Base-by-base conservation (phyloP, 2,329 filamentous ascomycete genomes). In the Penicillium verrucosum region DNA sequence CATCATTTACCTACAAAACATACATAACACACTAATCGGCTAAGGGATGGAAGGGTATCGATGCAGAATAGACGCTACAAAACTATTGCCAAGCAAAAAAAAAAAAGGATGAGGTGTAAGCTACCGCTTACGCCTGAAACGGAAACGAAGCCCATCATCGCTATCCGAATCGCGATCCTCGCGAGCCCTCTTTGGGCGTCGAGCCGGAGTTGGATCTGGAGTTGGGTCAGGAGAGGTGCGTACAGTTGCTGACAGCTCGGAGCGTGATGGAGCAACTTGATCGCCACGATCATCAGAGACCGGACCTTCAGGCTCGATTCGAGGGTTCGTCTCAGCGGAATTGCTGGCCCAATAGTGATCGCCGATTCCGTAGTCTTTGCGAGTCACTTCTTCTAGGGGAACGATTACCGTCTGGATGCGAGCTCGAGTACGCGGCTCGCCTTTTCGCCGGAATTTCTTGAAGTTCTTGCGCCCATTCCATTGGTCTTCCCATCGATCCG, bases 401-500 rank as follows among this genome's bases (percentile, higher is more conserved):
- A 96, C 84, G 38, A 95, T 89, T 34, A 89, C 81, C 16, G 78
- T 79, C 57, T 81, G 79, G 4, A 77, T 64, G 34, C 77, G 74
- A 34, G 75, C 73, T n/a, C 76, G 74, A 46, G 68, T 64, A 47
- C 68, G 64, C 0, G 73, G 51, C 60, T 71, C 68, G 63, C 73
- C 65, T 54, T 71, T 70, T 45, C 70, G 65, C 37, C 74, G 59
- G 69, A 99, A 99, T 65, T 85, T 89, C 73, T 99, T 99, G 78
- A 96, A 99, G 69, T 99, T 97, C 74, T 91, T 93, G 42, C 93
- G 83, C 0, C 93, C 94, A 70, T 97, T 96, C 94, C 94, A 99
- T 38, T 81, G 82, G 0, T 90, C 86, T 63, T 97, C 85, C 92
- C 93, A 97, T 40, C 90, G 82, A 5, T 86, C 84, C 18, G 81